A percentile compares a stretch with the other conserved stretches of the same genome.
Conservation (phyloP, 768 basidiomycete species). For the Hypholoma fasciculare region DNA sequence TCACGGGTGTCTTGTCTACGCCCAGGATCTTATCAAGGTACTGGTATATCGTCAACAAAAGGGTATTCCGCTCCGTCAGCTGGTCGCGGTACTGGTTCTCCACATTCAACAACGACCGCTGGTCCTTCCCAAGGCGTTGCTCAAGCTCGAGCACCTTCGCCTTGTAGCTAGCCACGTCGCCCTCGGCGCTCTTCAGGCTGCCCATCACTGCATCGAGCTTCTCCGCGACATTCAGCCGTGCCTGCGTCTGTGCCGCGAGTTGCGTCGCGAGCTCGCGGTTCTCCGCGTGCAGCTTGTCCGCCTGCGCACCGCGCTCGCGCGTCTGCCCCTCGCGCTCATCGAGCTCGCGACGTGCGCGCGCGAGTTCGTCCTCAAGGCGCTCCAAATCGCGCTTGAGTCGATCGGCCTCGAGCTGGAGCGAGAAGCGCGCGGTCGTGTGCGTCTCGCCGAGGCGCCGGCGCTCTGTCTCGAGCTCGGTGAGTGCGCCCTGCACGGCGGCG, state of each 20-base stretch:
- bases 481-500: conserved; percentile 64
- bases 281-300: conserved; percentile 78
- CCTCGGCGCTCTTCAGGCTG: conserved; percentile 63
- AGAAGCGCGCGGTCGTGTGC: conserved; percentile 80
- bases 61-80: conserved; percentile 88
- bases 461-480: conserved; percentile 75
- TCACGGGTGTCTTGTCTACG: conserved; percentile 80
- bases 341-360: conserved; percentile 68
- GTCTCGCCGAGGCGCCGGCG: conserved; percentile 81
- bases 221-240: conserved; percentile 81
- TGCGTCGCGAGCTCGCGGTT: conserved; percentile 79
- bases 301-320: conserved; percentile 67
- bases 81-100: conserved; percentile 90
- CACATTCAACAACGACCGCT: conserved; percentile 64
- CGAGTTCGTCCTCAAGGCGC: conserved; percentile 76
- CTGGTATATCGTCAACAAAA: conserved; percentile 90
- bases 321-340: conserved; percentile 63
- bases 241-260: conserved; percentile 84
- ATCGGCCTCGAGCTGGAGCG: conserved; percentile 88
- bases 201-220: conserved; percentile 78
- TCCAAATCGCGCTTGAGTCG: conserved; percentile 82
- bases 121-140: conserved; percentile 77
- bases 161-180: conserved; percentile 61
- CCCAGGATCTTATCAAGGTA: conserved; percentile 94
- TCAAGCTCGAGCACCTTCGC: conserved; percentile 75